phyloP scores from a whole-genome alignment of 2,329 filamentous ascomycete genomes.

The Aspergillus sp. region DNA sequence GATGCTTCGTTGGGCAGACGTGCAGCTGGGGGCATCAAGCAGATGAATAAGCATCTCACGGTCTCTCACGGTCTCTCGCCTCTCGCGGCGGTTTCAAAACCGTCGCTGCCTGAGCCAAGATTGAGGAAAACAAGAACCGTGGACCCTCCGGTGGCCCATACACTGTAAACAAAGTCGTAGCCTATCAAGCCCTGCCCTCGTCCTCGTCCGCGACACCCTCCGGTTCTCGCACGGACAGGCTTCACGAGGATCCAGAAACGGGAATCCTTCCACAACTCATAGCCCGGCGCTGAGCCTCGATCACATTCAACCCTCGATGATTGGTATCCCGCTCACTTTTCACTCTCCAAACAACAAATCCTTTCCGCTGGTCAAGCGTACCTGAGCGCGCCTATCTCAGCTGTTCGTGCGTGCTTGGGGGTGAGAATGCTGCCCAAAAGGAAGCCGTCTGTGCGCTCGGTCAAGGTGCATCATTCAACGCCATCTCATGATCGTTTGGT shows the following conservation, averaged over 20 bases:
- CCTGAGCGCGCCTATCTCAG: constrained; percentile 13
- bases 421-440: constrained; percentile 15
- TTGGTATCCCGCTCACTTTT: constrained; percentile 15
- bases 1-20: constrained; percentile 40
- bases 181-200: constrained; percentile 4
- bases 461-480: constrained; percentile 15
- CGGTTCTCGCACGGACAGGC: not conserved
- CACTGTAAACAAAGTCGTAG: constrained; percentile 3
- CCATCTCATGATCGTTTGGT: constrained; percentile 22
- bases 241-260: constrained; percentile 1
- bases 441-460: constrained; percentile 18
- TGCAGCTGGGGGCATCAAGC: constrained; percentile 25
- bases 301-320: constrained; percentile 13
- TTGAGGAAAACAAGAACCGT: not conserved
- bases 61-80: not conserved
- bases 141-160: not conserved
- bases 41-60: constrained; percentile 18
- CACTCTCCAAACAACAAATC: not conserved
- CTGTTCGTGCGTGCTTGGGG: constrained; percentile 5
- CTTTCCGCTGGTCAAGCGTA: constrained; percentile 8
- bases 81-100: not conserved
- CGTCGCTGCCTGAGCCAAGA: constrained; percentile 1
- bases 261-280: not conserved
- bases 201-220: not conserved
- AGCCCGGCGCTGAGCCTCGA: constrained; percentile 7